Percentiles rank a stretch among this genome's conserved stretches.
phyloP scores from a whole-genome alignment of 2,329 filamentous ascomycete species.

The Aspergillus bombycis region DNA sequence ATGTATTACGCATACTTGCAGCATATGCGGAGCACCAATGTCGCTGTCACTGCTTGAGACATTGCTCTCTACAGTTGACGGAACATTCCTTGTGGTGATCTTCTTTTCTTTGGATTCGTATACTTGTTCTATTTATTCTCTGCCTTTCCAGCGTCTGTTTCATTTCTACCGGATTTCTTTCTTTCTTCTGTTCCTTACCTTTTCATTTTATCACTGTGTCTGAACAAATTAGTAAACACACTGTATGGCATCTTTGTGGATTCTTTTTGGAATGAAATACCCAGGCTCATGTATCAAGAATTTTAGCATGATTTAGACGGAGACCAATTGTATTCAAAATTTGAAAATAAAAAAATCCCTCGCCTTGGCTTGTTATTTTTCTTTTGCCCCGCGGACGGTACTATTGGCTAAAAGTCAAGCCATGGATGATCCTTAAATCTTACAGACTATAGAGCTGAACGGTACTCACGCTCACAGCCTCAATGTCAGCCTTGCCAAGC shows the following conservation, averaged over 20 bases:
- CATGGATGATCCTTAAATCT: neutral
- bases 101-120: too few relatives aligned
- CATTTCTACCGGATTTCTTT: neutral
- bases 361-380: neutral
- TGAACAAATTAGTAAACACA: neutral
- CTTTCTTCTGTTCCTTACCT: neutral
- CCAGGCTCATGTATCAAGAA: neutral
- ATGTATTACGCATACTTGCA: neutral
- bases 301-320: neutral
- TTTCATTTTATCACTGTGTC: neutral
- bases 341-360: neutral
- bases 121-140: neutral
- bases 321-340: neutral
- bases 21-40: neutral
- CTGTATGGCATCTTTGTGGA: neutral
- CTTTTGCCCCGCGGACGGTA: neutral
- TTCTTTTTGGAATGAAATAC: neutral
- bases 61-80: neutral
- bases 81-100: neutral
- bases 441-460: neutral
- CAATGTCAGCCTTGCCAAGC: conserved; percentile 4
- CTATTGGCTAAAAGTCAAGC: neutral
- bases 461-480: conserved; percentile 4
- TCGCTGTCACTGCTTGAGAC: neutral
- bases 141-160: neutral